Base-by-base conservation (phyloP, 2,329 filamentous ascomycete genomes). In the Claviceps pazoutovae region DNA sequence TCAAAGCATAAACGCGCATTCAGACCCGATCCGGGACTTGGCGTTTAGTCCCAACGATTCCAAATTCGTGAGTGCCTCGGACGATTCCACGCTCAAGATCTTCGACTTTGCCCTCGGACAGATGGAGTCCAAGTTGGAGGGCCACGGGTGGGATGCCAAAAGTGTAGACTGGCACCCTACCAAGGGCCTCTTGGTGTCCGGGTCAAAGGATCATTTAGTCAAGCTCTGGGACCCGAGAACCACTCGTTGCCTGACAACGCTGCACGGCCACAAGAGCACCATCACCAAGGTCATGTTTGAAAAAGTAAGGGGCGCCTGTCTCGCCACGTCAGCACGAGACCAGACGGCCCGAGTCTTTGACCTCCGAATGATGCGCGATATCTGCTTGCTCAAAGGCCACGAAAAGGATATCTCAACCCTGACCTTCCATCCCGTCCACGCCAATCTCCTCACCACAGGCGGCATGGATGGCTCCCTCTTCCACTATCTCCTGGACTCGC, bases 131-230 rank as follows among this genome's bases (percentile, higher is more conserved):
- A 84, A 85, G 11, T 71, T 98, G 41, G 86, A 84, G 41, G 93
- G 93, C n/a, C 93, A 98, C 66, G 88, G 89, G 57, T 98, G 93
- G 93, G 93, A 98, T 64, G 90, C 88, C 19, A 97, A 97, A 68
- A 88, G 83, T 50, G 94, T 94, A 53, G 91, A 98, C 65, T 98
- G 93, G 93, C 93, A 98, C 71, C 90, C 91, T 1, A 86, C 84
- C 19, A 97, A 96, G 70, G 93, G 93, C 1, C 71, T 98, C 4
- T 77, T 98, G 36, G 91, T 95, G 4, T 97, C 93, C 1, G 93
- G 93, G 39, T 97, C 91, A 11, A 98, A 98, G 70, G 93, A 98
- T 63, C 91, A 98, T 67, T 75, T 95, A 56, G 88, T 98, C 62
- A 97, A 97, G 67, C 81, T 98, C 44, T 98, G 93, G 93, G 93